These are phyloP conservation scores for Endothia cerciana DNA, from an alignment of 2,329 filamentous ascomycete species.

Conservation along the genomic window DNA sequence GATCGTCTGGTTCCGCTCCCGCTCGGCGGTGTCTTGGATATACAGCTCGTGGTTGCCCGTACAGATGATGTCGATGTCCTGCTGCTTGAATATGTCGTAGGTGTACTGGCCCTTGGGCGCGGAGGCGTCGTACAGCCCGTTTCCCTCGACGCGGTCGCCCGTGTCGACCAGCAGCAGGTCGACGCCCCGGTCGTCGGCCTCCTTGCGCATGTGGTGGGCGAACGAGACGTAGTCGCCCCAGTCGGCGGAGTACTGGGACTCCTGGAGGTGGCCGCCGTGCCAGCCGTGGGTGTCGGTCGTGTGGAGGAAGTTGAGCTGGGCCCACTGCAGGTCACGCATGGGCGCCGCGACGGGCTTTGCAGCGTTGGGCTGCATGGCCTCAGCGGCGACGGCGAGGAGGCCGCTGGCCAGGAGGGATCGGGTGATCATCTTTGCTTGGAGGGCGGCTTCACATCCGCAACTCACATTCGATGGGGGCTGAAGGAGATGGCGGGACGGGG, in stretches of 20 bases:
- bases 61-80: slow-evolving; percentile 81
- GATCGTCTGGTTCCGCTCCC: slow-evolving; percentile 79
- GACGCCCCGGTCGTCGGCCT: slow-evolving; percentile 75
- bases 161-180: slow-evolving; percentile 96
- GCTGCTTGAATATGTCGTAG: slow-evolving; percentile 83
- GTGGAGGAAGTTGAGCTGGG: slow-evolving; percentile 95
- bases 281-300: slow-evolving; percentile 97
- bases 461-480: background rate
- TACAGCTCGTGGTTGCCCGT: slow-evolving; percentile 97
- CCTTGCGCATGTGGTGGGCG: slow-evolving; percentile 76
- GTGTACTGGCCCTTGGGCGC: slow-evolving; percentile 86
- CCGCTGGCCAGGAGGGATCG: slow-evolving; percentile 41
- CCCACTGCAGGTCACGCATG: slow-evolving; percentile 84
- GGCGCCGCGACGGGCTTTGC: slow-evolving; percentile 78
- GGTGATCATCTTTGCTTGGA: slow-evolving; percentile 36
- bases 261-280: slow-evolving; percentile 90
- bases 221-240: slow-evolving; percentile 99
- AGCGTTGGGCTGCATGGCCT: slow-evolving; percentile 76
- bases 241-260: slow-evolving; percentile 92
- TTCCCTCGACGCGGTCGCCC: slow-evolving; percentile 89
- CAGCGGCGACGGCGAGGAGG: slow-evolving; percentile 43
- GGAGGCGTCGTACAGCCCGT: slow-evolving; percentile 91
- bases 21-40: slow-evolving; percentile 73
- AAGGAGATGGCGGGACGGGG: background rate
- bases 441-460: background rate